Evolutionary conservation across 2,329 filamentous ascomycete genomes (phyloP).

Genomic region (Sordariomycetes sp.): DNA sequence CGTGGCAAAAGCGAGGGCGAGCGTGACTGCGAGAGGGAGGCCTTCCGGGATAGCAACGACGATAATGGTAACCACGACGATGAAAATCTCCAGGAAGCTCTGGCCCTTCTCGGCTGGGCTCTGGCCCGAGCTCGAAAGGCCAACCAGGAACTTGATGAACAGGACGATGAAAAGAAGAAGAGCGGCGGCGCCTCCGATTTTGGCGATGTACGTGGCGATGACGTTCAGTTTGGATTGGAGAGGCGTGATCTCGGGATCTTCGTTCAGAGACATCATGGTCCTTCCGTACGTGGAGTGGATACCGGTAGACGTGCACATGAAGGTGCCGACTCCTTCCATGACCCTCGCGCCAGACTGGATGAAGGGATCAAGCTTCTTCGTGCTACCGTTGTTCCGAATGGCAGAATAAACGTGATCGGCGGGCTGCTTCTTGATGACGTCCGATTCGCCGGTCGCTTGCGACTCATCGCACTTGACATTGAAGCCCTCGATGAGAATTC

Average conservation of each 20-base stretch:
- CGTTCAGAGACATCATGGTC: constrained; percentile 61
- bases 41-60: constrained; percentile 72
- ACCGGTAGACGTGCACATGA: constrained; percentile 60
- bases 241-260: constrained; percentile 62
- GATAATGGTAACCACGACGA: constrained; percentile 67
- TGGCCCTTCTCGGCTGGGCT: constrained; percentile 65
- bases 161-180: constrained; percentile 72
- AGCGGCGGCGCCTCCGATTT: constrained; percentile 63
- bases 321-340: constrained; percentile 65
- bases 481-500: constrained; percentile 59
- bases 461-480: constrained; percentile 68
- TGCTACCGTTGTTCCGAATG: constrained; percentile 50
- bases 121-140: constrained; percentile 37
- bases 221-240: constrained; percentile 64
- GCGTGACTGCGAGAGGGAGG: constrained; percentile 62
- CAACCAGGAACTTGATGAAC: constrained; percentile 71
- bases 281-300: constrained; percentile 63
- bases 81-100: constrained; percentile 62
- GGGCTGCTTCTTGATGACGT: constrained; percentile 55
- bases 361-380: constrained; percentile 67
- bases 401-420: constrained; percentile 57
- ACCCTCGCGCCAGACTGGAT: constrained; percentile 76
- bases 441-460: constrained; percentile 67
- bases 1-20: constrained; percentile 65
- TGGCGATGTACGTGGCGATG: constrained; percentile 66